Evolutionary conservation across 1,284 basidiomycete genomes (phyloP), one percentile per base, ranked within the genome.

Genomic region (Coniophora puteana): DNA sequence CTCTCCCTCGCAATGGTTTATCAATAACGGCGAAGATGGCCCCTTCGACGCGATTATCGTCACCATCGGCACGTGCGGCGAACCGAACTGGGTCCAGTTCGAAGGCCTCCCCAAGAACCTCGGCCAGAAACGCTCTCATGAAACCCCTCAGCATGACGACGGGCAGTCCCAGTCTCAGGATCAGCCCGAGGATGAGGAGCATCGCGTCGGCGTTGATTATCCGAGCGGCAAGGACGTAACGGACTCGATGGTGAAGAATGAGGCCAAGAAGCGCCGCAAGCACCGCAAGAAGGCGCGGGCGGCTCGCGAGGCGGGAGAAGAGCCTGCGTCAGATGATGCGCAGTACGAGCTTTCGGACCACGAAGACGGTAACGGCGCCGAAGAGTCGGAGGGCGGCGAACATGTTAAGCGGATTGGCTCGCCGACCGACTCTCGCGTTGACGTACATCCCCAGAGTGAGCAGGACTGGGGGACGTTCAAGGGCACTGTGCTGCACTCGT

Each of bases 31-130:
- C 8, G 46, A 53, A 10, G 71, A 75, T 36, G 71, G 65, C 5
- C 54, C 63, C n/a, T 83, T 77, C 48, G 78, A 81, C 50, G 78
- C 74, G 0, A 55, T 81, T 45, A 72, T 80, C 34, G 75, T 72
- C 34, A 71, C 71, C 3, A 62, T 80, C 24, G 79, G 80, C 4
- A 80, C 77, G 0, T 80, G 77, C 49, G 79, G 77, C 12, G 65
- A 71, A 38, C 74, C 76, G 1, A 66, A 70, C 50, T 68, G 66
- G 63, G 62, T 77, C 43, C 52, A 62, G 4, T 65, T 81, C 41
- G 67, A 68, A 4, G 73, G 74, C 0, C 68, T 77, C 57, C 67
- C 68, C 3, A 57, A 23, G 11, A 29, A 43, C 17, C 17, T 25
- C 3, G 41, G 34, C 5, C 24, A 20, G 8, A 31, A 39, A 14